phyloP scores from a whole-genome alignment of 2,329 filamentous ascomycete genomes.

The Pseudogymnoascus sp. region DNA sequence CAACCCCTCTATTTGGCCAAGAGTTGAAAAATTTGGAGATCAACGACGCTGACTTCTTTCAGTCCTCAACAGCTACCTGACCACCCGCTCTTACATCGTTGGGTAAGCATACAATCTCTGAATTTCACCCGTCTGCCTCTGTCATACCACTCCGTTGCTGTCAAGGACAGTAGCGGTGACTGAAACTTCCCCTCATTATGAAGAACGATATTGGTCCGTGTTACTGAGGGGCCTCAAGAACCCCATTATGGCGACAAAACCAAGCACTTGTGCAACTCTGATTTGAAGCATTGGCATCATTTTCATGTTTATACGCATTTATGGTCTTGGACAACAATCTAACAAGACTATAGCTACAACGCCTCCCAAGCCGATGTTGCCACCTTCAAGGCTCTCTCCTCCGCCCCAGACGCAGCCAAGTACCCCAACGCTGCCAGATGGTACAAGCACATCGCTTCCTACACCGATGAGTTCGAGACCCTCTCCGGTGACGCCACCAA shows the following conservation, averaged over 20 bases:
- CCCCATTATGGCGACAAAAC: constrained; percentile 71
- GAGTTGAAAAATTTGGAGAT: constrained; percentile 10
- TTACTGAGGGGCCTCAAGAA: constrained; percentile 94
- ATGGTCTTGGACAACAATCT: constrained; percentile 16
- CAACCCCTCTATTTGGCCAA: constrained; percentile 12
- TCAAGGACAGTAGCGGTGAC: not conserved
- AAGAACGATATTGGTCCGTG: constrained; percentile 93
- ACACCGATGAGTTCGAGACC: constrained; percentile 84
- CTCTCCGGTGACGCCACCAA: constrained; percentile 88
- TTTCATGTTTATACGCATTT: constrained; percentile 18
- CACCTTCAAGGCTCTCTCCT: constrained; percentile 81
- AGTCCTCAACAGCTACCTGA: constrained; percentile 68
- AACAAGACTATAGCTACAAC: constrained; percentile 33
- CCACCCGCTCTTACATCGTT: constrained; percentile 72
- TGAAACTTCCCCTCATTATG: constrained; percentile 38
- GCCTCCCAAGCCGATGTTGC: constrained; percentile 94
- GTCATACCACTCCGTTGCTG: constrained; percentile 19
- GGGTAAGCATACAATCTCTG: constrained; percentile 54
- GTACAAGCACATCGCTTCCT: constrained; percentile 97
- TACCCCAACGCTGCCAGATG: constrained; percentile 92
- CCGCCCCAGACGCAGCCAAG: constrained; percentile 70
- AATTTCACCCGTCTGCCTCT: constrained; percentile 15
- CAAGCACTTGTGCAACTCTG: constrained; percentile 75
- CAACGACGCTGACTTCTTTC: constrained; percentile 29
- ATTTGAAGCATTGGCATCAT: constrained; percentile 31